phyloP scores from a whole-genome alignment of 2,329 filamentous ascomycete species.

The Aureobasidium lini region DNA sequence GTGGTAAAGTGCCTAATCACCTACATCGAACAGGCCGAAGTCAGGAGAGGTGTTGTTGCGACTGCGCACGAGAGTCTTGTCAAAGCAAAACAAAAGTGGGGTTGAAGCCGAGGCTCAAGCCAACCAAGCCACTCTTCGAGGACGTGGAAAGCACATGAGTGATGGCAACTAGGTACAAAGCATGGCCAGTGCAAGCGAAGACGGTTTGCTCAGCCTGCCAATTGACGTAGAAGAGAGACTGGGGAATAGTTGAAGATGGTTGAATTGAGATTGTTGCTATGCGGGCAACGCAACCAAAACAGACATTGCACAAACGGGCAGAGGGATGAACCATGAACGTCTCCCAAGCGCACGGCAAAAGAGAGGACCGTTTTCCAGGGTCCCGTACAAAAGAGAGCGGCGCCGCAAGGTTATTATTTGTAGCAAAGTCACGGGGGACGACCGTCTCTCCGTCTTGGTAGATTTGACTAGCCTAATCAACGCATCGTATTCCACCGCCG shows the following conservation, averaged over 20 bases:
- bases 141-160: background rate
- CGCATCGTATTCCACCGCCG: constrained; percentile 8
- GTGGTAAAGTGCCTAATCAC: background rate
- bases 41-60: background rate
- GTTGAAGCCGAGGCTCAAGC: constrained; percentile 3
- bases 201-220: background rate
- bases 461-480: constrained; percentile 10
- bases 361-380: background rate
- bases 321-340: background rate
- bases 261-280: background rate
- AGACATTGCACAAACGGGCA: constrained; percentile 7
- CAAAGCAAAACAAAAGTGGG: constrained; percentile 8
- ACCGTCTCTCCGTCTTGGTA: constrained; percentile 2
- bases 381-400: background rate
- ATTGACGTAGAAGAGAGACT: background rate
- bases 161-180: background rate
- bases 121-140: background rate
- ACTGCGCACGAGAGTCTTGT: background rate
- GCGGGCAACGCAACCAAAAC: background rate
- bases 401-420: background rate
- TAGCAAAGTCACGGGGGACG: constrained; percentile 1
- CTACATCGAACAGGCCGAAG: background rate
- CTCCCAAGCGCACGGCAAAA: background rate
- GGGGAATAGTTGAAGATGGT: background rate
- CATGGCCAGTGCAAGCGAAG: background rate